Percentiles rank a stretch among this genome's conserved stretches.
These are phyloP conservation scores for Golubevia pallescens DNA, from an alignment of 1,284 basidiomycete species.

Conservation along the genomic window DNA sequence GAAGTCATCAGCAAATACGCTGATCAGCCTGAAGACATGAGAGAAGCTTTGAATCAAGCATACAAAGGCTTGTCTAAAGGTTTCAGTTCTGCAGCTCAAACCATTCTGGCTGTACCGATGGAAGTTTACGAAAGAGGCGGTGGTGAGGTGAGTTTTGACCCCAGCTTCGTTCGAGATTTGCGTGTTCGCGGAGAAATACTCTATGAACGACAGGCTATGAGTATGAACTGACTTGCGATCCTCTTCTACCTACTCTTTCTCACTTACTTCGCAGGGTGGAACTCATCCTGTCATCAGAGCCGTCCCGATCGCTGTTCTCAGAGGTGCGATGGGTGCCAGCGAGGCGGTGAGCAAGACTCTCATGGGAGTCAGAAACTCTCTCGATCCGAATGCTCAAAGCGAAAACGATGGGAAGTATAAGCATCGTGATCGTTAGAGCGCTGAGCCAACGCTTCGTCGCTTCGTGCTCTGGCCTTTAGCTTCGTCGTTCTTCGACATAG, in stretches of 20 bases:
- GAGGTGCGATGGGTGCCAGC: slow-evolving; percentile 93
- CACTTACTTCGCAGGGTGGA: slow-evolving; percentile 70
- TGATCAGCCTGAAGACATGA: slow-evolving; percentile 81
- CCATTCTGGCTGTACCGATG: slow-evolving; percentile 97
- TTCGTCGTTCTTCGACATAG: too few relatives aligned
- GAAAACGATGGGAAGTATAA: too few relatives aligned
- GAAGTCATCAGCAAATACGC: slow-evolving; percentile 80
- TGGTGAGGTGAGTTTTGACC: slow-evolving; percentile 74
- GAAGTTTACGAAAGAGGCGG: slow-evolving; percentile 93
- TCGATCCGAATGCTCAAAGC: slow-evolving; percentile 50
- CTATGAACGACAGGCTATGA: too few relatives aligned
- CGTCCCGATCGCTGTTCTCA: slow-evolving; percentile 92
- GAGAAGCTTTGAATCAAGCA: slow-evolving; percentile 86
- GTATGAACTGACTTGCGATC: slow-evolving; percentile 4
- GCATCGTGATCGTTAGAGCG: too few relatives aligned
- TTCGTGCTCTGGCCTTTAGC: too few relatives aligned
- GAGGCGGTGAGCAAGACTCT: slow-evolving; percentile 95
- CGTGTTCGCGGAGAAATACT: too few relatives aligned
- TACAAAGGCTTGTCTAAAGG: slow-evolving; percentile 75
- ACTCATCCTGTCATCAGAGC: slow-evolving; percentile 90
- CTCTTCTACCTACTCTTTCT: too few relatives aligned
- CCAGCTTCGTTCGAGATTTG: neutral
- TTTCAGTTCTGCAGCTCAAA: slow-evolving; percentile 90
- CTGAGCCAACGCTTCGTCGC: too few relatives aligned
- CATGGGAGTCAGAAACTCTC: slow-evolving; percentile 82